phyloP scores from a whole-genome alignment of 164 flowering plant species.

The Santalum album region DNA sequence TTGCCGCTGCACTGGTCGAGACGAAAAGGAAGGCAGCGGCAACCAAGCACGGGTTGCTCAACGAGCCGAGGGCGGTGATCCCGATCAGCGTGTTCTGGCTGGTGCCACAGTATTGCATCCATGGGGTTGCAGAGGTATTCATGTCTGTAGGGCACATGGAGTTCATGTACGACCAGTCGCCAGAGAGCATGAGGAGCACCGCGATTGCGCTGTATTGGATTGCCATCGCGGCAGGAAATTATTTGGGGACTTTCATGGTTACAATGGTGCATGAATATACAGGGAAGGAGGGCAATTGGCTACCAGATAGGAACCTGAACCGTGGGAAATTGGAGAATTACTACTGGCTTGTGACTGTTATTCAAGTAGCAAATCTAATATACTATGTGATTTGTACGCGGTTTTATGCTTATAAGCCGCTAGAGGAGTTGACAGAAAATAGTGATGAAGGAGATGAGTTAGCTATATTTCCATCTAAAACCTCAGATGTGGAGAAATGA shows the following conservation, averaged over 20 bases:
- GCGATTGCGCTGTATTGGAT: constrained; percentile 46
- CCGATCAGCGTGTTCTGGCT: constrained; percentile 53
- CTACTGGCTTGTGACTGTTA: constrained; percentile 44
- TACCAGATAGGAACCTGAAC: constrained; percentile 56
- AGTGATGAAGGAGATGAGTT: constrained; percentile 12
- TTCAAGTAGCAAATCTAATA: constrained; percentile 46
- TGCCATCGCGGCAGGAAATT: constrained; percentile 40
- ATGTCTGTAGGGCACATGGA: constrained; percentile 38
- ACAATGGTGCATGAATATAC: constrained; percentile 41
- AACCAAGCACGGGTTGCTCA: constrained; percentile 26
- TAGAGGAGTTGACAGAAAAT: constrained; percentile 25
- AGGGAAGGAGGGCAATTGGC: constrained; percentile 41
- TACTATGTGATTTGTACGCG: constrained; percentile 43
- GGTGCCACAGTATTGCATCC: constrained; percentile 37
- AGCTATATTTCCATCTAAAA: background rate
- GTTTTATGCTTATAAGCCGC: constrained; percentile 43
- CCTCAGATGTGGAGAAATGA: background rate
- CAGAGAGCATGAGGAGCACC: constrained; percentile 52
- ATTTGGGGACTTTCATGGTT: constrained; percentile 43
- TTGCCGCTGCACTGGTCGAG: constrained; percentile 34
- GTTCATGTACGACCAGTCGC: constrained; percentile 46
- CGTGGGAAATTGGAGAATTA: constrained; percentile 52
- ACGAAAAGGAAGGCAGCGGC: constrained; percentile 41
- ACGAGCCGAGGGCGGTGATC: constrained; percentile 26
- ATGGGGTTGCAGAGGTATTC: constrained; percentile 42